Base-by-base conservation (phyloP, 306 rosid genomes). In the Rosa lucieae region DNA sequence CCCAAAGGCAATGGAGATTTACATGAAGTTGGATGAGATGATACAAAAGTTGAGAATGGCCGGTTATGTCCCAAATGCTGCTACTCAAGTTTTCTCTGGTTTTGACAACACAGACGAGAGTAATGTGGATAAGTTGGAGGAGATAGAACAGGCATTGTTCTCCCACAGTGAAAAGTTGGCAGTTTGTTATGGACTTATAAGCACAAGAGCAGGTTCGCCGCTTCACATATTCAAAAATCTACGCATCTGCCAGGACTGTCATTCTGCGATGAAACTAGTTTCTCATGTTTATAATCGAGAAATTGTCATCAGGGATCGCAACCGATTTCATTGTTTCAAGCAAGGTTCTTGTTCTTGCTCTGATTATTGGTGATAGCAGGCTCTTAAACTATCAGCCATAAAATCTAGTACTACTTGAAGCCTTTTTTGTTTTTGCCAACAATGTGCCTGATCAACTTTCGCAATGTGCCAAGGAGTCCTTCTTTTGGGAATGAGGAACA, bases 121-220 rank as follows among this genome's bases (percentile, higher is more conserved):
- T 72, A 47, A 67, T 74, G 62, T 68, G 14, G 91, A 84, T 77
- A 84, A 82, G 49, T 20, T 74, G 81, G 97, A 92, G 91, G 97
- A 89, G 84, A 82, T 84, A 47, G 97, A 90, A 67, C 93, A 89
- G 79, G 88, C 86, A 39, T 43, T 90, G 83, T 89, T 92, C 84
- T 77, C 84, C 76, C 95, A 90, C 70, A 92, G 97, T 85, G 97
- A 92, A 86, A 92, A 92, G 82, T 79, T 92, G 15, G 92, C 95
- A 51, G 88, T 90, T 17, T 89, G 92, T 86, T 90, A 89, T 85
- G 97, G 95, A 68, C 91, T 92, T 67, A 80, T 86, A 37, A 86
- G 83, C 84, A 92, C 93, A 48, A 32, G 80, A 79, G 42, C 78
- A 5, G 84, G 92, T 76, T 85, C 92, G 9, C 82, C 93, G 10